Base-by-base conservation (phyloP, 1,284 basidiomycete species). In the Coriolopsis trogii region DNA sequence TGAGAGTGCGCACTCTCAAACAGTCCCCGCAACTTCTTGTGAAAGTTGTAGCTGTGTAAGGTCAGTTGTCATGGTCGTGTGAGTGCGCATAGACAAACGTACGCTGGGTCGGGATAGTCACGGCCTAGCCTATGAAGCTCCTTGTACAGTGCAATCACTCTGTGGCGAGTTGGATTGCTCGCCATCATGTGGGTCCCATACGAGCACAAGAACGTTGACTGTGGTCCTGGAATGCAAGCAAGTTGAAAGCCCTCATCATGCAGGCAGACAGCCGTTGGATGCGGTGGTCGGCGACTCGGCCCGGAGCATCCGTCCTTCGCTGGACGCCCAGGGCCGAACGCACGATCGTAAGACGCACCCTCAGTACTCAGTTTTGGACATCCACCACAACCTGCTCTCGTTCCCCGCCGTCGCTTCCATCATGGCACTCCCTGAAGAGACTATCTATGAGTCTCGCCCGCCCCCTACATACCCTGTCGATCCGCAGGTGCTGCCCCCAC, bases 61-160 rank as follows among this genome's bases (percentile, higher is more conserved):
- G 13, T n/a, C 43, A 8, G 41, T 44, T 30, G 6, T 20, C 23
- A 6, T 7, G 20, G 33, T 34, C 6, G 5, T 6, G 13, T 34
- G 13, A n/a, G 13, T 18, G 20, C n/a, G 8, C n/a, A n/a, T 33
- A 40, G 7, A 8, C 8, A 16, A 55, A 77, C 84, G 65, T 60
- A 91, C 89, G 79, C 78, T 39, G 87, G 81, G 62, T 91, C 88
- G 26, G 85, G 86, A 60, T 91, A 91, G 46, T 91, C 88, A 47
- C 85, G 78, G 4, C 89, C 89, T 1, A 92, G 77, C 46, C 87
- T 77, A 59, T 87, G 84, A 8, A 92, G 76, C 61, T 91, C 87
- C 65, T 91, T 91, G 73, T 91, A 91, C 18, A 91, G 71, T 0
- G 82, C 76, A 4, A 89, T 70, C 3, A 82, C 87, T 29, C 88